Percentiles rank a stretch among this genome's conserved stretches.
Evolutionary conservation across 257 asterid genomes (phyloP).

Genomic region (Cordia subcordata): DNA sequence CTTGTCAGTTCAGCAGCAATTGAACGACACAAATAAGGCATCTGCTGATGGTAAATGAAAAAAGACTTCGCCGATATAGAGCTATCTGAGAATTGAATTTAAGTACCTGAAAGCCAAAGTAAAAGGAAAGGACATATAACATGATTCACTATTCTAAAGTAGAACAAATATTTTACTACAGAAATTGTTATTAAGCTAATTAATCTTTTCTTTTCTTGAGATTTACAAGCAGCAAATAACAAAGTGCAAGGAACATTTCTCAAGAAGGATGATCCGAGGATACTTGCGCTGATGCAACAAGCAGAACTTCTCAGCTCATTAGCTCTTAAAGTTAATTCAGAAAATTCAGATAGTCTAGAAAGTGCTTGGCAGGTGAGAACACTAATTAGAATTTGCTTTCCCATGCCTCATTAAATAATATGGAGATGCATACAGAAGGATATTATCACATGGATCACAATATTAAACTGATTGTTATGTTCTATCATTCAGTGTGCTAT

Average conservation of each 20-base stretch:
- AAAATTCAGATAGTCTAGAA: constrained; percentile 76
- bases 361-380: constrained; percentile 77
- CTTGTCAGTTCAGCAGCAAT: constrained; percentile 29
- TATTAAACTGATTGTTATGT: neutral
- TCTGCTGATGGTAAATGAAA: constrained; percentile 26
- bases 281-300: constrained; percentile 85
- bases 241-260: constrained; percentile 56
- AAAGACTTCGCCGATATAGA: neutral
- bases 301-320: constrained; percentile 89
- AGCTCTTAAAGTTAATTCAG: constrained; percentile 78
- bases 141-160: neutral
- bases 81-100: neutral
- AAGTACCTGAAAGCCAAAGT: constrained; percentile 17
- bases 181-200: constrained; percentile 1
- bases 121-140: neutral
- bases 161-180: neutral
- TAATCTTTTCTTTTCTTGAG: constrained; percentile 8
- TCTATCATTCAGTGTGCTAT: too few relatives aligned
- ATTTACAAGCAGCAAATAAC: constrained; percentile 39
- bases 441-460: neutral
- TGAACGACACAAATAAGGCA: constrained; percentile 29
- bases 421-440: neutral
- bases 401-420: neutral
- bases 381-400: too few relatives aligned
- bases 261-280: constrained; percentile 88